phyloP scores from a whole-genome alignment of 768 basidiomycete genomes.

The Termitomyces sp. region DNA sequence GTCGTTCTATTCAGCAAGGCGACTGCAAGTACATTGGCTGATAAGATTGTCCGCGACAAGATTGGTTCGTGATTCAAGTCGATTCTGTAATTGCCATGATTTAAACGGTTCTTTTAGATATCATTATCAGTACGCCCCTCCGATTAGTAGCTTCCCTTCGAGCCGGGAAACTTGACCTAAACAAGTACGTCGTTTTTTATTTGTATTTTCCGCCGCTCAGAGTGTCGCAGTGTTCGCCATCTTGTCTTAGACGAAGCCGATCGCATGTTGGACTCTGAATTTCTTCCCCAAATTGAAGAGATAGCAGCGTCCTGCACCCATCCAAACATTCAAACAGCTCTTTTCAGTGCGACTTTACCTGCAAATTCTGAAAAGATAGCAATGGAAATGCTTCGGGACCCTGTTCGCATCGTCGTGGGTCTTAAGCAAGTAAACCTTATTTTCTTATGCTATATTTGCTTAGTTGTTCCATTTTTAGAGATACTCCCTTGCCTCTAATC shows the following conservation, averaged over 20 bases:
- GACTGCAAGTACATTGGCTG: constrained; percentile 75
- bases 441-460: not conserved
- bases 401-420: constrained; percentile 93
- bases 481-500: constrained; percentile 91
- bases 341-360: constrained; percentile 94
- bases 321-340: constrained; percentile 69
- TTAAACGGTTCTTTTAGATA: constrained; percentile 43
- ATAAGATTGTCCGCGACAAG: constrained; percentile 68
- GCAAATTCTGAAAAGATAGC: constrained; percentile 83
- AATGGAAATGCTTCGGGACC: constrained; percentile 77
- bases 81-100: not conserved
- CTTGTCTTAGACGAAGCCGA: constrained; percentile 89
- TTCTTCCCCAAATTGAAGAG: constrained; percentile 84
- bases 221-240: constrained; percentile 63
- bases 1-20: constrained; percentile 84
- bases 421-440: constrained; percentile 63
- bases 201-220: not conserved
- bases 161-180: constrained; percentile 55
- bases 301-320: constrained; percentile 75
- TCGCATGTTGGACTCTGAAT: constrained; percentile 85
- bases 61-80: constrained; percentile 47
- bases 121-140: constrained; percentile 90
- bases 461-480: constrained; percentile 40
- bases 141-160: constrained; percentile 80
- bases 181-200: constrained; percentile 52